Evolutionary conservation across 1,139 yeast species (phyloP), one percentile per base, ranked within the genome.

Genomic region (Yamadazyma diospyri): DNA sequence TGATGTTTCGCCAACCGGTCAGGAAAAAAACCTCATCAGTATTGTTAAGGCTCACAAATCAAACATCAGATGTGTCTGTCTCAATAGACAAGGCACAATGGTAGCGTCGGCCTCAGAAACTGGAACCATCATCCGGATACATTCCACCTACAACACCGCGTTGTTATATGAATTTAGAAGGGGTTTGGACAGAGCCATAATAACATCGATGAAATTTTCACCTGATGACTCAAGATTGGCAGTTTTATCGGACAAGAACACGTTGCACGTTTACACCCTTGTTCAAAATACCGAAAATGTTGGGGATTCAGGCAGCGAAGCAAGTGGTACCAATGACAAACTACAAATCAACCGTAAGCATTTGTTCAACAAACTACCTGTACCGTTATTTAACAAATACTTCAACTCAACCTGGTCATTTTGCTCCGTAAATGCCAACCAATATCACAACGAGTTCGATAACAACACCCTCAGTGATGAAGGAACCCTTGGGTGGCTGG

Each of bases 351-450:
- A 85, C 51, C 72, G 86, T 39, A 76, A 78, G 16, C 97, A 88
- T 55, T 50, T 85, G 16, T 64, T 89, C 32, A 73, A 76, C 29
- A 74, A 69, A 37, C 46, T 85, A n/a, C 88, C 92, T 2, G 58
- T 82, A 7, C 72, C 85, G 15, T 54, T 68, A 10, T 62, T 76
- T 33, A 87, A 92, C 17, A 69, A 73, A 32, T 89, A 89, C 55
- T 84, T 89, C 58, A 76, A 82, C 36, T 81, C 94, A 2, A 81
- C 84, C 10, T 89, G 97, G 97, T 81, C 94, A 29, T 85, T 83
- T 60, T 87, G 88, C 32, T 81, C 89, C 1, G 68, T 78, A n/a
- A 82, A 83, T 45, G 75, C 88, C 23, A 72, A 69, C 38, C 60
- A 69, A 36, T 52, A 63, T 36, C 71, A 65, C 40, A 37, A 50